Conservation (phyloP, 768 basidiomycete species). For the Mycena filopes region DNA sequence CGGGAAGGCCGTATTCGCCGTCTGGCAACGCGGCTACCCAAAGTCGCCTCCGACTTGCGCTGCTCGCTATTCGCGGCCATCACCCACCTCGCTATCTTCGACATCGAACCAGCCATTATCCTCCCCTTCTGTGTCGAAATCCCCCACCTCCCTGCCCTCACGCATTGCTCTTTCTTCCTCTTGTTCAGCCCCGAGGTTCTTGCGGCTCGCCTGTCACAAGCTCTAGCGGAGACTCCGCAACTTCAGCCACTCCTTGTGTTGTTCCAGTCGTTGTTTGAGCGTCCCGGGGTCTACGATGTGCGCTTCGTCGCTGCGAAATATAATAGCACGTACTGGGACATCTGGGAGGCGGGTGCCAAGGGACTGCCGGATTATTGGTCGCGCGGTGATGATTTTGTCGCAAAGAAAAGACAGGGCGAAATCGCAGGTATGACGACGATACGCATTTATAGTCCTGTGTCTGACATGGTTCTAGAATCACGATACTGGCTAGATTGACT, state of each 20-base stretch:
- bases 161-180: not conserved
- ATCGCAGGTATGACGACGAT: not conserved
- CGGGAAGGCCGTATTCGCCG: too few species aligned
- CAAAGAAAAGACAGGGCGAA: not conserved
- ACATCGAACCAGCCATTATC: not conserved
- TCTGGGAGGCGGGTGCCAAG: not conserved
- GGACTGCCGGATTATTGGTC: not conserved
- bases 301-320: not conserved
- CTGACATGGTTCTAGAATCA: not conserved
- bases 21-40: too few species aligned
- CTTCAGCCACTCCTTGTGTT: not conserved
- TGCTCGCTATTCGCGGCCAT: too few species aligned
- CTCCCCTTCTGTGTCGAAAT: not conserved
- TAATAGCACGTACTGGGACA: not conserved
- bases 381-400: not conserved
- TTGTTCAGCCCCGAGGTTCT: too few species aligned
- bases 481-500: not conserved
- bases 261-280: too few species aligned
- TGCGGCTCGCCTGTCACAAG: not conserved
- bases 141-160: constrained; percentile 1
- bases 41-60: not conserved
- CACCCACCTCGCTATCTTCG: too few species aligned
- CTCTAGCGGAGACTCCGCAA: not conserved
- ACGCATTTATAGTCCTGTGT: not conserved
- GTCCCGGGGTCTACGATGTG: not conserved